phyloP scores from a whole-genome alignment of 23 red algal species.

The Gracilaria gracilis region DNA sequence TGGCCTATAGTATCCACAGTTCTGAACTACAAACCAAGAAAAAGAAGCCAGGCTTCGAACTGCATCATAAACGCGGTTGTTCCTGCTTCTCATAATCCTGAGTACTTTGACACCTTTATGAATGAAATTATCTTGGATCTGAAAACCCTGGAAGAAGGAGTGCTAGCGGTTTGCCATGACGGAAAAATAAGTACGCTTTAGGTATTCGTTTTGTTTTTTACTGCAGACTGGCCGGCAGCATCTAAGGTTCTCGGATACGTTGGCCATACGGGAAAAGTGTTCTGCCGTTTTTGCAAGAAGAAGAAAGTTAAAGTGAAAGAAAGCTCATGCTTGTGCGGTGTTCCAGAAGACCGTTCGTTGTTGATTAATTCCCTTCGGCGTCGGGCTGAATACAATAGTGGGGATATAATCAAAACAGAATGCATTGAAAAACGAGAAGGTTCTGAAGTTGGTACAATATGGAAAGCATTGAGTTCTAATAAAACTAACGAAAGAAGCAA shows the following conservation, averaged over 20 bases:
- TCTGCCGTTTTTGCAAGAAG: slow-evolving; percentile 12
- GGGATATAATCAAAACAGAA: not conserved
- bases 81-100: not conserved
- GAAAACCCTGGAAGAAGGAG: slow-evolving; percentile 6
- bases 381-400: not conserved
- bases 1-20: not conserved
- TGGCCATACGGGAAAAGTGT: not conserved
- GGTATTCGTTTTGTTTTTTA: slow-evolving; percentile 14
- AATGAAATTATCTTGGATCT: not conserved
- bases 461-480: not conserved
- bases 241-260: slow-evolving; percentile 20
- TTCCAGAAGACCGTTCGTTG: not conserved
- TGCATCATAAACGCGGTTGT: not conserved
- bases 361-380: not conserved
- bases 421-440: not conserved
- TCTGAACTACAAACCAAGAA: not conserved
- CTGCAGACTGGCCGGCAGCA: slow-evolving; percentile 8
- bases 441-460: not conserved
- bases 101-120: slow-evolving; percentile 33
- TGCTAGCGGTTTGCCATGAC: not conserved
- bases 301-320: not conserved
- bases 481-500: not conserved
- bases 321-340: not conserved
- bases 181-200: not conserved
- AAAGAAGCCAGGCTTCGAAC: slow-evolving; percentile 11